Evolutionary conservation across 2,329 filamentous ascomycete species (phyloP), one percentile per base, ranked within the genome.

Genomic region (Ambrosiella xylebori): DNA sequence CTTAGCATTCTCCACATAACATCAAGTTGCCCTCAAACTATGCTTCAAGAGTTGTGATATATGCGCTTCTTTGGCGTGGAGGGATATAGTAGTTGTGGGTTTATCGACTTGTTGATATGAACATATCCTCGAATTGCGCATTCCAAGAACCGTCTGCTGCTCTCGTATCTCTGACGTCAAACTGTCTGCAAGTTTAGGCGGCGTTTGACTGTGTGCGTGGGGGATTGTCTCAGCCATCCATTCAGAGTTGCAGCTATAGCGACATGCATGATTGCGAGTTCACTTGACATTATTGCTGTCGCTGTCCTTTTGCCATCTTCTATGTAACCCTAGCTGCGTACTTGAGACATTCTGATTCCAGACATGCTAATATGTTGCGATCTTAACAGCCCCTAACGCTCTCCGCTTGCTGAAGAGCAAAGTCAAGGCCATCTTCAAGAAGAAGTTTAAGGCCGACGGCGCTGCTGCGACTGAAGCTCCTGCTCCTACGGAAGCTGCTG

Each of bases 371-470:
- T 6, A 40, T 36, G 19, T 36, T 50, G 17, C 37, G 39, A 13
- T 47, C 5, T 27, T 49, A 35, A 57, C 13, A 79, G 76, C 76
- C 57, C 67, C 71, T 54, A 69, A 73, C 62, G 74, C 76, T 39
- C 68, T 80, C 61, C 74, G 75, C 65, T 78, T 78, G 69, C 63
- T 80, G 63, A 78, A 76, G 74, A 70, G 68, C 65, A 79, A 78
- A 74, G 66, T 80, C 65, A 76, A 74, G 72, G 68, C 70, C 62
- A 68, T 71, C 67, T 76, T 78, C 70, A 76, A 74, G 68, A 76
- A 74, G 68, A 74, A 71, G 69, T 12, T 44, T 15, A 40, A 56
- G 40, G 51, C 55, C 15, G 19, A 55, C 37, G 8, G 52, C 15
- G 37, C 62, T 65, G 5, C 65, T 66, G 47, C 63, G 9, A n/a